Evolutionary conservation across 2,329 filamentous ascomycete species (phyloP).

Genomic region (Shiraia sp.): DNA sequence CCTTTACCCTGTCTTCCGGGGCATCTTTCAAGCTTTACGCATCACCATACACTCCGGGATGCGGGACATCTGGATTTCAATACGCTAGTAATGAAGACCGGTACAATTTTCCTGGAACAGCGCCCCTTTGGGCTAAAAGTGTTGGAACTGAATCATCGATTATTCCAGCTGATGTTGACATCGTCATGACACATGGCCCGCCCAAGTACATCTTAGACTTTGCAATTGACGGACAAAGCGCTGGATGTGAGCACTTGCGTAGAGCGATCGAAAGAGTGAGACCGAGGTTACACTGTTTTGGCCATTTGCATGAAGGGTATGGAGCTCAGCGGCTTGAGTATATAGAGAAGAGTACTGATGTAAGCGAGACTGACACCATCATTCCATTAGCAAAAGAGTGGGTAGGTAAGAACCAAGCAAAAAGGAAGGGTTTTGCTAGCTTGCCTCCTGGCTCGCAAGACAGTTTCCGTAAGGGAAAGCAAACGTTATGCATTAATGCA

Average conservation of each 20-base stretch:
- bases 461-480: constrained; percentile 34
- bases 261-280: constrained; percentile 50
- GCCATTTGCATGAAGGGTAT: constrained; percentile 60
- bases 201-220: constrained; percentile 56
- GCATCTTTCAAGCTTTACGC: constrained; percentile 56
- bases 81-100: constrained; percentile 55
- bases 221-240: constrained; percentile 36
- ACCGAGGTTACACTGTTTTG: constrained; percentile 62
- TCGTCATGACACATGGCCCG: constrained; percentile 65
- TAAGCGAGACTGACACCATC: constrained; percentile 13
- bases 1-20: constrained; percentile 53
- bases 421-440: constrained; percentile 22
- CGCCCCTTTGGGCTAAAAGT: constrained; percentile 24
- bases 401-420: constrained; percentile 26
- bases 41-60: constrained; percentile 57
- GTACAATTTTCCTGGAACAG: constrained; percentile 47
- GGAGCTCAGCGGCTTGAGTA: constrained; percentile 38
- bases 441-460: constrained; percentile 34
- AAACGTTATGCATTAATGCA: constrained; percentile 61
- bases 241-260: constrained; percentile 60
- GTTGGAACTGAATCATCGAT: constrained; percentile 19
- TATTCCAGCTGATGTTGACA: constrained; percentile 51
- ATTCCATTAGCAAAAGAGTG: constrained; percentile 17
- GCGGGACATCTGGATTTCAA: constrained; percentile 58
- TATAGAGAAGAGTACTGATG: constrained; percentile 5